Conservation (phyloP, 1,139 yeast species). For the Casaregolazyma lundiana region DNA sequence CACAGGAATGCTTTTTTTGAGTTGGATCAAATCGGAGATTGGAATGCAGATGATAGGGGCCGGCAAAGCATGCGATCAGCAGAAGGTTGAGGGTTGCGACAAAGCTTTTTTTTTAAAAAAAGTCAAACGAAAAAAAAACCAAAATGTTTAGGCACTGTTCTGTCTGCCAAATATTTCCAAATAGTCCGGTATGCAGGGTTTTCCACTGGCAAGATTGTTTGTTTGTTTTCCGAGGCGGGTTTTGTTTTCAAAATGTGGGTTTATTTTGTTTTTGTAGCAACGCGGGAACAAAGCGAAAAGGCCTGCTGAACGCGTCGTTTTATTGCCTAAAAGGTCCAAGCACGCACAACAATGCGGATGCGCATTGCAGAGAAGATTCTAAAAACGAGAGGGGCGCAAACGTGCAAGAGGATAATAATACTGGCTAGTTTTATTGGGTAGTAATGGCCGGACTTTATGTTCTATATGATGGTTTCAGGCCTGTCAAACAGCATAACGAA, state of each 20-base stretch:
- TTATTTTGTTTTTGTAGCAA: neutral
- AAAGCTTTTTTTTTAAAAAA: neutral
- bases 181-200: no score
- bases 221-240: neutral
- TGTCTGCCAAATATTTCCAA: no score
- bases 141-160: no score
- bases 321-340: neutral
- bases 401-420: no score
- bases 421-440: no score
- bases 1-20: neutral
- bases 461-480: no score
- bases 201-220: no score
- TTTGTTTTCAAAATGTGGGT: neutral
- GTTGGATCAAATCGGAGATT: neutral
- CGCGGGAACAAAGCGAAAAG: neutral
- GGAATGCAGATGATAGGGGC: slow-evolving; percentile 1
- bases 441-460: no score
- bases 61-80: no score
- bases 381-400: no score
- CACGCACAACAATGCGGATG: slow-evolving; percentile 1
- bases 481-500: no score
- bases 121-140: no score
- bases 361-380: neutral
- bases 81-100: neutral
- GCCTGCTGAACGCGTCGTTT: neutral